Percentiles rank a stretch among this genome's conserved stretches.
phyloP scores from a whole-genome alignment of 495 filamentous ascomycete genomes.

The Aspergillus bridgeri region DNA sequence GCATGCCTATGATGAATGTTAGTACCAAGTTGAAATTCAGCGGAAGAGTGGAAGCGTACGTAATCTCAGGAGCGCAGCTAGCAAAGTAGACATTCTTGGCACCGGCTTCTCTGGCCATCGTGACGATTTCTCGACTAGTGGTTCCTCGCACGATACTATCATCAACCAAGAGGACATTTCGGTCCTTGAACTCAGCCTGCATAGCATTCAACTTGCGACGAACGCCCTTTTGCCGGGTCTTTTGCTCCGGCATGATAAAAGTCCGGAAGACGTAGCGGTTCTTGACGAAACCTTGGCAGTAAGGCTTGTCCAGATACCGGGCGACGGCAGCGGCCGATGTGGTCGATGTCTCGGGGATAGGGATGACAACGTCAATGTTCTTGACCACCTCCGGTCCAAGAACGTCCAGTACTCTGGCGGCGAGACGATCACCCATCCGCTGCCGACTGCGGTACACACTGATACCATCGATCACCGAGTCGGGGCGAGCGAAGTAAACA shows the following conservation, averaged over 20 bases:
- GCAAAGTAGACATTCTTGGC: conserved; percentile 90
- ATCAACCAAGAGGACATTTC: conserved; percentile 83
- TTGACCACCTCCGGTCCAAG: conserved; percentile 72
- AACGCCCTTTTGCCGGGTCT: conserved; percentile 67
- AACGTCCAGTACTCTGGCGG: conserved; percentile 68
- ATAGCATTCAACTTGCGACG: conserved; percentile 70
- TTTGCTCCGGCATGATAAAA: conserved; percentile 92
- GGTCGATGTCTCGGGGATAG: conserved; percentile 83
- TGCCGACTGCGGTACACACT: conserved; percentile 83
- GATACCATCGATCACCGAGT: conserved; percentile 90
- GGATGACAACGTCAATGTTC: conserved; percentile 88
- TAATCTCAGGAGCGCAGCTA: conserved; percentile 83
- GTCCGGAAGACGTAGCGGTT: conserved; percentile 96
- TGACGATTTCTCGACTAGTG: conserved; percentile 86
- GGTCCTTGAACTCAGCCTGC: conserved; percentile 78
- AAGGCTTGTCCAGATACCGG: conserved; percentile 71
- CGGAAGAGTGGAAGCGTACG: conserved; percentile 31
- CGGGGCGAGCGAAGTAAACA: conserved; percentile 72
- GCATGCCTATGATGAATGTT: conserved; percentile 45
- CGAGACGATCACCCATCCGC: conserved; percentile 88
- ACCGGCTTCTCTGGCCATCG: conserved; percentile 87
- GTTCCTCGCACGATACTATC: conserved; percentile 94
- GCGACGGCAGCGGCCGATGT: conserved; percentile 81
- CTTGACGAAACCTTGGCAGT: conserved; percentile 85
- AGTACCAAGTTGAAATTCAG: conserved; percentile 10